Base-by-base conservation (phyloP, 108 stramenopile genomes). In the Chaetoceros tenuissimus region DNA sequence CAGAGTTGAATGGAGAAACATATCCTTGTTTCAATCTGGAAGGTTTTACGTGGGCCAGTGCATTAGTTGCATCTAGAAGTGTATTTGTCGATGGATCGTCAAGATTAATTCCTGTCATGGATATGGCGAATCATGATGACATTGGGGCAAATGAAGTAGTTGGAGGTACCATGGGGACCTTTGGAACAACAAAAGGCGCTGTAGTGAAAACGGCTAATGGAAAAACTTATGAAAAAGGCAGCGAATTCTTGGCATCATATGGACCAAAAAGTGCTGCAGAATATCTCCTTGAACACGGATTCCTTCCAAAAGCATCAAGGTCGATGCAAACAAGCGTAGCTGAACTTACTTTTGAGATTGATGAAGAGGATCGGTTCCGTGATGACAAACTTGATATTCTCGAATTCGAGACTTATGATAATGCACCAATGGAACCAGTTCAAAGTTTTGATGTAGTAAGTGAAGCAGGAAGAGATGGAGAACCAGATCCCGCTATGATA, bases 201-300 rank as follows among this genome's bases (percentile, higher is more conserved):
- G 54, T 81, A 31, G 28, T 90, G 10, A 55, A 68, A 30, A 74
- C 80, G 0, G 60, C 61, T 27, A 23, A 7, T n/a, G n/a, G 13
- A 24, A 59, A 59, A 43, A 31, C 34, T 3, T 72, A 82, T 31
- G 45, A 55, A 16, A 68, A 29, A 21, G 89, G 89, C 10, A 79
- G 87, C 2, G 81, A 91, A 65, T 70, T 91, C 2, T 73, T 72
- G 31, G 72, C 74, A n/a, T 82, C 78, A 22, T 87, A 94, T 59
- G 94, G 94, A 17, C 94, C 94, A 25, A 95, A 95, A 62, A 78
- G 85, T 26, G 88, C 92, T 0, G 90, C 86, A 1, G 91, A 89
- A 17, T 95, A 94, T 53, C 73, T 95, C 31, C 62, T 93, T 61
- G 94, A 95, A 55, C 89, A 95, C 62, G 94, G 89, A 60, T 95